These are phyloP conservation scores for Thuja plicata DNA, from an alignment of 83 land plant species.

Conservation along the genomic window DNA sequence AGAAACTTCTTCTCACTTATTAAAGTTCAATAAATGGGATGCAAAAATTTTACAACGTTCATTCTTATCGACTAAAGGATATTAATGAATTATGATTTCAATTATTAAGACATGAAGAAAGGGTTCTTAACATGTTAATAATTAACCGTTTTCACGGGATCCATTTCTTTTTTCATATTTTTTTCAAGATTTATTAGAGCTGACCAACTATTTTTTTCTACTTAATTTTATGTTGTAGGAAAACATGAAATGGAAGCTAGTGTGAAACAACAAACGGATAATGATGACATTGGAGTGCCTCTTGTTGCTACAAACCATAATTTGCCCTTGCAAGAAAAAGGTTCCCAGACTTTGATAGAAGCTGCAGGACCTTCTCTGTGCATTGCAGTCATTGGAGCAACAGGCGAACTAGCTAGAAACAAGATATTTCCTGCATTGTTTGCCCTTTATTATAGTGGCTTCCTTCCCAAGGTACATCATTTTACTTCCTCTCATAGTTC, in stretches of 20 bases:
- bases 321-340: not conserved
- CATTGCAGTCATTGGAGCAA: conserved; percentile 73
- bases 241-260: not conserved
- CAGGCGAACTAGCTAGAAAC: conserved; percentile 73
- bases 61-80: too few species aligned
- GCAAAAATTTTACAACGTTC: too few species aligned
- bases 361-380: conserved; percentile 35
- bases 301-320: not conserved
- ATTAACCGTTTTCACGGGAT: too few species aligned
- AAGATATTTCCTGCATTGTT: conserved; percentile 81
- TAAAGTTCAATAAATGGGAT: too few species aligned
- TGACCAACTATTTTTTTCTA: not conserved
- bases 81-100: too few species aligned
- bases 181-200: not conserved
- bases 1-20: too few species aligned
- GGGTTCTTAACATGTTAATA: too few species aligned
- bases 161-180: too few species aligned
- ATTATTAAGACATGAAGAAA: too few species aligned
- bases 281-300: not conserved
- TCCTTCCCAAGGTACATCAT: conserved; percentile 65
- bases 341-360: not conserved
- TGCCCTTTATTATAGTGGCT: conserved; percentile 65
- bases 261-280: not conserved
- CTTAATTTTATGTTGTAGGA: not conserved
- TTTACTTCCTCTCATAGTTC: not conserved